These are phyloP conservation scores for Triticum aestivum DNA, from an alignment of 176 grass and related monocot genomes.

Conservation along the genomic window DNA sequence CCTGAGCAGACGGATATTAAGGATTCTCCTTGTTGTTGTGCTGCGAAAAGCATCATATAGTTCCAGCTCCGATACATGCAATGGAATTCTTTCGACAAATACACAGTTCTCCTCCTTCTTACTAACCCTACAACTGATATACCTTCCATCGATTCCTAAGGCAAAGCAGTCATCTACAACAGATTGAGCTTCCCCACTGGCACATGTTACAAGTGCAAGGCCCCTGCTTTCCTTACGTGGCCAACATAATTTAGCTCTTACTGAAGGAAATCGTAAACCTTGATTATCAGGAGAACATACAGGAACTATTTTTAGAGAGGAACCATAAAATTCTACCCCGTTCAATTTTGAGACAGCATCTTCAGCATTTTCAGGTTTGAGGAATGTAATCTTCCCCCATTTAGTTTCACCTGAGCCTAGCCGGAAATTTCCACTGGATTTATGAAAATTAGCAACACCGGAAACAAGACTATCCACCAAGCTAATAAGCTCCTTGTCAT, in stretches of 20 bases:
- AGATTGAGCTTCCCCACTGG: conserved; percentile 60
- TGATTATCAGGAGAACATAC: conserved; percentile 40
- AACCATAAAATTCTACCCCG: conserved; percentile 67
- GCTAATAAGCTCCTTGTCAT: conserved; percentile 71
- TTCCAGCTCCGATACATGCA: conserved; percentile 64
- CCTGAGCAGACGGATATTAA: conserved; percentile 58
- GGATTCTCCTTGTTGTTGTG: conserved; percentile 57
- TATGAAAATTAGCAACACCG: conserved; percentile 63
- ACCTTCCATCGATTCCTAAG: conserved; percentile 59
- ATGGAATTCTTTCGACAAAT: conserved; percentile 63
- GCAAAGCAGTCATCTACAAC: conserved; percentile 55
- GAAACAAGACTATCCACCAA: conserved; percentile 54
- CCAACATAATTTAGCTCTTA: conserved; percentile 79
- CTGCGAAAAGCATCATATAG: conserved; percentile 57
- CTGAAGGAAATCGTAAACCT: conserved; percentile 63
- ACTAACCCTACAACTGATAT: conserved; percentile 72
- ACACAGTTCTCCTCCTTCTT: conserved; percentile 57
- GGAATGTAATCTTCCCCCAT: conserved; percentile 84
- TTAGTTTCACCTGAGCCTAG: conserved; percentile 48
- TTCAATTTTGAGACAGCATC: conserved; percentile 68
- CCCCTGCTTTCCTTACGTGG: conserved; percentile 67
- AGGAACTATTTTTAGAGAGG: conserved; percentile 53
- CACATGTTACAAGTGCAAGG: conserved; percentile 60
- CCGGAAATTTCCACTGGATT: conserved; percentile 33
- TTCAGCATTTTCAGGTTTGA: conserved; percentile 65